Conservation (phyloP, 495 filamentous ascomycete species). For the Talaromyces stipitatus region DNA sequence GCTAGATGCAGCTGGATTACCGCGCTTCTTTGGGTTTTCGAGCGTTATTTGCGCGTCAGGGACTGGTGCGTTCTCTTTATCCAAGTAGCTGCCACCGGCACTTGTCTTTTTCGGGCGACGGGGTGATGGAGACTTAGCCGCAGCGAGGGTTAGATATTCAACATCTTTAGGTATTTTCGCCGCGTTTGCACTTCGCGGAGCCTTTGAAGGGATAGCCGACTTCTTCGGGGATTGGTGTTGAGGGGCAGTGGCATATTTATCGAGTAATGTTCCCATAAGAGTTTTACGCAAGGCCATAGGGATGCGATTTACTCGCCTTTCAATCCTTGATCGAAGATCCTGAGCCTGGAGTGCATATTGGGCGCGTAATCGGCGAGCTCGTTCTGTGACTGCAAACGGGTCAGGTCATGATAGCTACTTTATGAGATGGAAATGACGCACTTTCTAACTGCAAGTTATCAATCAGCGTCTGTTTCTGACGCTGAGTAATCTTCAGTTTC, state of each 20-base stretch:
- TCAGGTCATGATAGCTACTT: no score
- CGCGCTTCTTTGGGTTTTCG: conserved; percentile 56
- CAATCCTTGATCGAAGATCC: conserved; percentile 75
- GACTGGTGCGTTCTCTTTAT: conserved; percentile 69
- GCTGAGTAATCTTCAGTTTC: conserved; percentile 58
- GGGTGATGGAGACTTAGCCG: conserved; percentile 11
- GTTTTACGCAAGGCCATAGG: conserved; percentile 69
- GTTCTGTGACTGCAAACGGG: conserved; percentile 67
- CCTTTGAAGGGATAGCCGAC: conserved; percentile 22
- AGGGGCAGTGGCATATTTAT: conserved; percentile 39
- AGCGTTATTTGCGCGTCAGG: conserved; percentile 30
- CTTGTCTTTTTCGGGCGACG: conserved; percentile 29
- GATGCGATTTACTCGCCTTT: conserved; percentile 92
- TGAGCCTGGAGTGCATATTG: conserved; percentile 85
- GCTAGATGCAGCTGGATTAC: conserved; percentile 26
- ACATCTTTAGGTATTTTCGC: conserved; percentile 11
- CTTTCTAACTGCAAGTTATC: conserved; percentile 92
- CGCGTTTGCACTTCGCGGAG: conserved; percentile 18
- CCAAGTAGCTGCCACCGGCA: conserved; percentile 54
- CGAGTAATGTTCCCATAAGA: conserved; percentile 76
- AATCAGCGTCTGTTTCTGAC: conserved; percentile 80
- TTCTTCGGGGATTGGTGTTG: conserved; percentile 23
- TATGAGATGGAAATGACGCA: no score
- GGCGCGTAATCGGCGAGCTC: conserved; percentile 81
- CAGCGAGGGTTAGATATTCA: conserved; percentile 8